These are phyloP conservation scores for Starmerella stellata DNA, from an alignment of 805 yeast species.

Conservation along the genomic window DNA sequence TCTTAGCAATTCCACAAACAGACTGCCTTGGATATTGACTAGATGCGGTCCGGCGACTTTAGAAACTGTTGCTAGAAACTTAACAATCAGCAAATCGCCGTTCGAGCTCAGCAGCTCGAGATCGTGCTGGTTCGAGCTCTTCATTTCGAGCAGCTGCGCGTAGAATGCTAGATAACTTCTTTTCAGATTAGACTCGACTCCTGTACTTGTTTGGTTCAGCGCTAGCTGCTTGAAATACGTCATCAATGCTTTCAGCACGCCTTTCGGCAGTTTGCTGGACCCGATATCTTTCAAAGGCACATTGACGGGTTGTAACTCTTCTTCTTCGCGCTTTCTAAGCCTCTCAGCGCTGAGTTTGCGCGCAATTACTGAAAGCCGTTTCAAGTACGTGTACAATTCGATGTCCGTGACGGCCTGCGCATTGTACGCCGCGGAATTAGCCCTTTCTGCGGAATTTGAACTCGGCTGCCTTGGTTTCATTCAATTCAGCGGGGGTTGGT, in stretches of 20 bases:
- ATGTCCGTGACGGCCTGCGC: slow-evolving; percentile 12
- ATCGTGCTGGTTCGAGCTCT: slow-evolving; percentile 21
- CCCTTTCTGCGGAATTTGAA: too few species aligned
- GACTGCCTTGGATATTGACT: slow-evolving; percentile 18
- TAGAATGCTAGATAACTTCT: slow-evolving; percentile 39
- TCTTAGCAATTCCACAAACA: slow-evolving; percentile 21
- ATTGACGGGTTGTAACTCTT: neutral
- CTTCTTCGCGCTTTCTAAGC: neutral
- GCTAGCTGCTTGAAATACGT: slow-evolving; percentile 22
- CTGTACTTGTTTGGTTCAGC: slow-evolving; percentile 25
- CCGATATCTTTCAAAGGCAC: neutral
- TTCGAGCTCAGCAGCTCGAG: slow-evolving; percentile 17
- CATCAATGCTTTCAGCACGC: slow-evolving; percentile 20
- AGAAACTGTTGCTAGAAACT: slow-evolving; percentile 21
- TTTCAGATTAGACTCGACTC: slow-evolving; percentile 10
- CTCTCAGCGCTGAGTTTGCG: slow-evolving; percentile 27
- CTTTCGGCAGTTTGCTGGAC: slow-evolving; percentile 18
- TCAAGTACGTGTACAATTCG: slow-evolving; percentile 32
- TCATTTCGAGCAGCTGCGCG: slow-evolving; percentile 34
- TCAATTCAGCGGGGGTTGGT: too few species aligned
- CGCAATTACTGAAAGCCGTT: slow-evolving; percentile 40
- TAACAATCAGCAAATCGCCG: slow-evolving; percentile 23
- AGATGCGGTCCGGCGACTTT: slow-evolving; percentile 14
- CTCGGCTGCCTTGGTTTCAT: too few species aligned
- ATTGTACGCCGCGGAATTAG: neutral